A percentile compares a stretch with the other conserved stretches of the same genome.
Conservation (phyloP, 148 eudicot species). For the Diospyros lotus region DNA sequence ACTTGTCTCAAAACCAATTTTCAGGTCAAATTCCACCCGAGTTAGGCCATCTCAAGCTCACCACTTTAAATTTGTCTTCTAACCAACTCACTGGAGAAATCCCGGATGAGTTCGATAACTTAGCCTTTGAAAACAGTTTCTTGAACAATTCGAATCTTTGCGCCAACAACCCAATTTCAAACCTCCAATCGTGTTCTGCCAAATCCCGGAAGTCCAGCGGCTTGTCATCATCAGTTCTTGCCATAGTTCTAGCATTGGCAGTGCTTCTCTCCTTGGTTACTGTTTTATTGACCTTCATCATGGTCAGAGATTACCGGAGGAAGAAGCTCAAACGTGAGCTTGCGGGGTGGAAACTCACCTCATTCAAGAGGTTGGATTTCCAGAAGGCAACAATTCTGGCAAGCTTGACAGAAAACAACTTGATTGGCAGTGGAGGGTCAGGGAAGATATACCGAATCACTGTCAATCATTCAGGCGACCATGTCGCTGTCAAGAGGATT, state of each 20-base stretch:
- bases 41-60: neutral
- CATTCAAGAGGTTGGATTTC: constrained; percentile 53
- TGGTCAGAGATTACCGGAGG: constrained; percentile 22
- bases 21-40: constrained; percentile 6
- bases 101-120: constrained; percentile 2
- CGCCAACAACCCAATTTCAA: neutral
- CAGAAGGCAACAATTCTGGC: constrained; percentile 42
- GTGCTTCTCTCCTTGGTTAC: constrained; percentile 25
- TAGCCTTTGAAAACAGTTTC: neutral
- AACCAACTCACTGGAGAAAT: neutral
- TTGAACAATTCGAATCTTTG: neutral
- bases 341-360: constrained; percentile 46
- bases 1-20: neutral
- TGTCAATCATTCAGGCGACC: constrained; percentile 6
- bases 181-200: constrained; percentile 31
- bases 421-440: constrained; percentile 20
- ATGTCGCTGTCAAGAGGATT: constrained; percentile 51
- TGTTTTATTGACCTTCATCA: constrained; percentile 21
- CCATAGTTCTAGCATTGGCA: constrained; percentile 36
- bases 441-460: constrained; percentile 21
- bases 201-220: constrained; percentile 10
- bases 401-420: constrained; percentile 42
- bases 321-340: constrained; percentile 29
- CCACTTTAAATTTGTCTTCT: neutral
- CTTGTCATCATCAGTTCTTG: constrained; percentile 29